A percentile compares a stretch with the other conserved stretches of the same genome.
phyloP scores from a whole-genome alignment of 2,329 filamentous ascomycete species.

The Hymenoscyphus fructigenus region DNA sequence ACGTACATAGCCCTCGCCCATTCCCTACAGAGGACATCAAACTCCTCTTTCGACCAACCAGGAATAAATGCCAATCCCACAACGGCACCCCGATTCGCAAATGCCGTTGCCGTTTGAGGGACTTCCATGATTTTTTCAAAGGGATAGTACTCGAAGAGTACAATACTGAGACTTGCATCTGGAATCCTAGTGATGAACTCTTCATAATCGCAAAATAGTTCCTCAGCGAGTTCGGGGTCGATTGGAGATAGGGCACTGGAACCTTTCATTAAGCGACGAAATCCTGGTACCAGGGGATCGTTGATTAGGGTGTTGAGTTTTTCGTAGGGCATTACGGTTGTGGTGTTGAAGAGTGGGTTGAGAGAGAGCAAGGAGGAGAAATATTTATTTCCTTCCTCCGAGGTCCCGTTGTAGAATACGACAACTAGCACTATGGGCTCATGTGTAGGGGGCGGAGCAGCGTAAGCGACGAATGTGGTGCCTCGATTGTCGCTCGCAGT shows the following conservation, averaged over 20 bases:
- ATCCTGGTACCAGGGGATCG: constrained; percentile 34
- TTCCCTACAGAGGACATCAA: constrained; percentile 22
- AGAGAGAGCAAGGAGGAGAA: constrained; percentile 35
- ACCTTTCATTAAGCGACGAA: constrained; percentile 40
- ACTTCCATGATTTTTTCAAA: constrained; percentile 24
- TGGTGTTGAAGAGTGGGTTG: constrained; percentile 29
- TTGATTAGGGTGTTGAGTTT: constrained; percentile 38
- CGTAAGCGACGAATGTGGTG: constrained; percentile 11
- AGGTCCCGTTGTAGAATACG: constrained; percentile 39
- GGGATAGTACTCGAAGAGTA: constrained; percentile 26
- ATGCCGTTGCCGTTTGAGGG: constrained; percentile 27
- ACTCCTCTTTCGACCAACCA: constrained; percentile 31
- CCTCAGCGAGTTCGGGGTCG: constrained; percentile 26
- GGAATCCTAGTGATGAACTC: constrained; percentile 29
- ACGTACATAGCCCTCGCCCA: constrained; percentile 20
- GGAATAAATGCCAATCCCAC: constrained; percentile 30
- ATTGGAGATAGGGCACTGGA: constrained; percentile 39
- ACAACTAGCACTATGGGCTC: constrained; percentile 13
- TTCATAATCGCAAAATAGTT: constrained; percentile 32
- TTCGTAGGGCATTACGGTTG: constrained; percentile 35
- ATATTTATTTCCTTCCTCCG: constrained; percentile 32
- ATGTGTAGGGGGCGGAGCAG: constrained; percentile 13
- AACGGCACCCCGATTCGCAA: constrained; percentile 33
- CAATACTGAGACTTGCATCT: constrained; percentile 24
- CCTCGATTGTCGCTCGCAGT: constrained; percentile 12